Base-by-base conservation (phyloP, 345 rosid species). In the Sapria himalayana region DNA sequence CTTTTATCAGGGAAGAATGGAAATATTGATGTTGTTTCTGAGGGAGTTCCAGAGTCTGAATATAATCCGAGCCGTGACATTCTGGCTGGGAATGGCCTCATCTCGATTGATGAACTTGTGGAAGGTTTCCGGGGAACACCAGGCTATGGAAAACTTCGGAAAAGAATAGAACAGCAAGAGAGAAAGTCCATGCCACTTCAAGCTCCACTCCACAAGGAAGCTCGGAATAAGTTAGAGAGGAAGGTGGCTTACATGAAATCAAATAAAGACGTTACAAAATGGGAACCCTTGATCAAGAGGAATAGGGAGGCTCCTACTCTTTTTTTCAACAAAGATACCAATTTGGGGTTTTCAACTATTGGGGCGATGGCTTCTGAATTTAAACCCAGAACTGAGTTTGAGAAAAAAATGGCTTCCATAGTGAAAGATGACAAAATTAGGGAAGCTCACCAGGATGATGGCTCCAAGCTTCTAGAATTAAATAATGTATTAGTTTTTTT, bases 341-440 rank as follows among this genome's bases (percentile, higher is more conserved):
- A 76, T 49, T 19, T 72, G 44, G 77, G 78, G 10, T 82, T 64
- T 65, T 82, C 98, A 17, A 89, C 94, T 14, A 69, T 82, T 25
- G 98, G 98, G 5, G 82, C 98, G 35, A 79, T 89, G 50, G 94
- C 94, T 49, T 72, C 93, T 43, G 73, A 70, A 41, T 82, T 89
- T 70, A 71, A 89, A 53, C 94, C 94, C 33, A 61, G 93, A 70
- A 78, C 93, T 25, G 78, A 70, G 27, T 76, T 89, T 70, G 94
- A 89, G 80, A 89, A 69, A 66, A 70, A 69, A 68, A 82, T 89
- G 60, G 89, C 85, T 31, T 68, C 76, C 36, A 58, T 89, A 39
- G 74, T 79, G 29, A 27, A 60, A 45, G 81, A 72, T 41, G 51
- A 65, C 15, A 65, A 66, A 51, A 70, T 82, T 48, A 52, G 41